Conservation (phyloP, 345 rosid species). For the Pelargonium nanum region DNA sequence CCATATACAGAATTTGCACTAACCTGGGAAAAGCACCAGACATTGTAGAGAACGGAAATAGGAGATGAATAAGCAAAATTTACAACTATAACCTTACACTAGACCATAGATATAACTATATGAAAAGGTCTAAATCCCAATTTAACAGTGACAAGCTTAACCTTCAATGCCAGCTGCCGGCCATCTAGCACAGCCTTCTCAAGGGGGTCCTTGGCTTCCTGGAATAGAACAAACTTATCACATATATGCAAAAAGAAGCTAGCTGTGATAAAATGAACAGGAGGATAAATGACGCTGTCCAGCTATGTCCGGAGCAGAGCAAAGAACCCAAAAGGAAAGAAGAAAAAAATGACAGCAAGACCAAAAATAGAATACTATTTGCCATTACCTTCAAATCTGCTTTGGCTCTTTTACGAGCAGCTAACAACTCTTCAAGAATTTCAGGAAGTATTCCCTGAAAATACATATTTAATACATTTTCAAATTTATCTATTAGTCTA, state of each 20-base stretch:
- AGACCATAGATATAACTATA: background rate
- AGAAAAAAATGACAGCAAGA: background rate
- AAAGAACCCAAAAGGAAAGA: background rate
- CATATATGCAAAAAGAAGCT: constrained; percentile 3
- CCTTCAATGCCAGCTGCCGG: constrained; percentile 92
- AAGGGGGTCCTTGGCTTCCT: constrained; percentile 96
- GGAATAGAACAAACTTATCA: constrained; percentile 14
- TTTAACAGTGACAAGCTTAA: constrained; percentile 15
- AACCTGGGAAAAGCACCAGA: constrained; percentile 35
- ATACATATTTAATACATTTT: background rate
- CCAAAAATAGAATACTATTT: background rate
- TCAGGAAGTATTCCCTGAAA: constrained; percentile 97
- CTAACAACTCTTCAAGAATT: constrained; percentile 85
- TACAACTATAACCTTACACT: background rate
- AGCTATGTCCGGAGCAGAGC: background rate
- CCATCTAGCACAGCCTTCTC: constrained; percentile 97
- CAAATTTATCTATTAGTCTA: background rate
- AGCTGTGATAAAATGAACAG: background rate
- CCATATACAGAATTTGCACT: constrained; percentile 99
- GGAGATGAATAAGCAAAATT: background rate
- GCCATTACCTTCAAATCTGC: constrained; percentile 74
- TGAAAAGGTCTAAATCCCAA: constrained; percentile 5
- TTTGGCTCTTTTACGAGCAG: constrained; percentile 95
- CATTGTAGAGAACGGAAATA: constrained; percentile 9
- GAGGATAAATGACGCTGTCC: background rate